Base-by-base conservation (phyloP, 257 asterid genomes). In the Buddleja alternifolia region DNA sequence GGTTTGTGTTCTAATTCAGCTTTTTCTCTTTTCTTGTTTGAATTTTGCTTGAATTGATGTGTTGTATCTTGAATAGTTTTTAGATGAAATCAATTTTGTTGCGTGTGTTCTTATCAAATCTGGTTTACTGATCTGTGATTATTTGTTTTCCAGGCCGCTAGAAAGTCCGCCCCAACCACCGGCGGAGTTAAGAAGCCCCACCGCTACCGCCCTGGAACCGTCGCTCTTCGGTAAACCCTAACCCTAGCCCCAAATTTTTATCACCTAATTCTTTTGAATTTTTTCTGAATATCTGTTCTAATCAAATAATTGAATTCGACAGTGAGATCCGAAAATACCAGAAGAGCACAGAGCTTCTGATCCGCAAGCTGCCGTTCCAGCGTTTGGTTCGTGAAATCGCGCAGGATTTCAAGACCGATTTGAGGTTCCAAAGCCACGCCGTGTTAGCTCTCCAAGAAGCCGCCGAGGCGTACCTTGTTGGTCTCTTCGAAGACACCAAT, bases 171-270 rank as follows among this genome's bases (percentile, higher is more conserved):
- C 4, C 96, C 96, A 0, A 84, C 87, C 21, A 84, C 90, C 32
- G 95, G 95, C 8, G 95, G 95, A 56, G 95, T 88, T 29, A 88
- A 88, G 87, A 88, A 88, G 85, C 95, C 95, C 60, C 95, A 88
- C 47, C 95, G 95, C 20, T 88, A 83, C 67, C 86, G 92, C 15
- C 95, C 95, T 0, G 90, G 95, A 80, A 85, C 93, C 15, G 93
- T 88, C 20, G 93, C 96, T 46, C 93, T 86, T 44, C 89, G 91
- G 92, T 86, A 75, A 61, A 23, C 41, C 65, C 39, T 56, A 61
- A 23, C 41, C 65, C 39, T 56, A 56, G 14, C 53, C 16, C 16
- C 29, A 17, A 14, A 36, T 0, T 25, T 4, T 8, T 19, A 14
- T 4, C 0, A 11, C 7, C 52, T 4, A 11, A 19, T 14, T 66